Conservation (phyloP, 495 filamentous ascomycete species). For the Penicillium cosmopolitanum region DNA sequence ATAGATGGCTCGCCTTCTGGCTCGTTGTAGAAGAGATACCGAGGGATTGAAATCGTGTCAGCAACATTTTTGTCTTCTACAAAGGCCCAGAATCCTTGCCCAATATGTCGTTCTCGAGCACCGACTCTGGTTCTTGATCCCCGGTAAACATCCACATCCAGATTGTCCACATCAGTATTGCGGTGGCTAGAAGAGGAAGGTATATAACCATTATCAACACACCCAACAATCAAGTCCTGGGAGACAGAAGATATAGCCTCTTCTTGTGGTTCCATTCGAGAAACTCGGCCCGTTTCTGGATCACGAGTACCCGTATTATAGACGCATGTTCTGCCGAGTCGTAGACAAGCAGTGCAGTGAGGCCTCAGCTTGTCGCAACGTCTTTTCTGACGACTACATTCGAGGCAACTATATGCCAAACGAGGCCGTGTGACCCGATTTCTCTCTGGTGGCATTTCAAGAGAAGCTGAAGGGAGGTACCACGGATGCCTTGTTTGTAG, state of each 20-base stretch:
- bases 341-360: slow-evolving; percentile 29
- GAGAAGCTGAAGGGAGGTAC: background rate
- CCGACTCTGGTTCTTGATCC: background rate
- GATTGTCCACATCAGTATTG: background rate
- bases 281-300: slow-evolving; percentile 12
- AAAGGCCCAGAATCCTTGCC: slow-evolving; percentile 18
- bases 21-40: background rate
- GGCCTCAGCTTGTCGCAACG: slow-evolving; percentile 31
- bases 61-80: background rate
- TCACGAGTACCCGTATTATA: slow-evolving; percentile 19
- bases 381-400: slow-evolving; percentile 33
- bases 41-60: background rate
- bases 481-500: too few species aligned
- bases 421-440: slow-evolving; percentile 24
- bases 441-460: slow-evolving; percentile 1
- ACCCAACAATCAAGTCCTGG: background rate
- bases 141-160: background rate
- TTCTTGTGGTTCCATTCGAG: background rate
- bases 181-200: background rate
- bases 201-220: background rate
- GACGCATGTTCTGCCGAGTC: slow-evolving; percentile 23
- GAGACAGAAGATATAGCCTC: background rate
- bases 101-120: slow-evolving; percentile 5
- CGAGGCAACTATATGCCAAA: slow-evolving; percentile 27
- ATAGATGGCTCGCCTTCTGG: background rate